These are phyloP conservation scores for Fistulinella staudtii DNA, from an alignment of 1,284 basidiomycete genomes.

Conservation along the genomic window DNA sequence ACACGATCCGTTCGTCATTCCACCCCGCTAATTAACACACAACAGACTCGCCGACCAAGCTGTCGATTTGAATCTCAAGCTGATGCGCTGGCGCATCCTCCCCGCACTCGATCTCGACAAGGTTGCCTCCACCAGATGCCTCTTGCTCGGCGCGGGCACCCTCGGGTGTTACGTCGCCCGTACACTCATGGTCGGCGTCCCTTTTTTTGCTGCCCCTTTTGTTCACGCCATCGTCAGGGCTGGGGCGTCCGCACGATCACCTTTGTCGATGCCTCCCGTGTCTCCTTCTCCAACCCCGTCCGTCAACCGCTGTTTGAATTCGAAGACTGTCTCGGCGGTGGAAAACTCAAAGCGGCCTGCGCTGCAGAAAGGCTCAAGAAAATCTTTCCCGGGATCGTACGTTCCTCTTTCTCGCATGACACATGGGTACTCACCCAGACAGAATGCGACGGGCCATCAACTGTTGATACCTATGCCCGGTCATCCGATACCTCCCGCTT, in stretches of 20 bases:
- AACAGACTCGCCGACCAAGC: conserved; percentile 88
- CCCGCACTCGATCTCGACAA: conserved; percentile 87
- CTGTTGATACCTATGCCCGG: conserved; percentile 97
- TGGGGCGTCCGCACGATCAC: conserved; percentile 96
- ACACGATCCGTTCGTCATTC: neutral
- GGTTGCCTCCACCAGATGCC: conserved; percentile 74
- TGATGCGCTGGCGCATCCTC: conserved; percentile 97
- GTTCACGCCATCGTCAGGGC: conserved; percentile 47
- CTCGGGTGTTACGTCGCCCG: conserved; percentile 95
- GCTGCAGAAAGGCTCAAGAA: conserved; percentile 85
- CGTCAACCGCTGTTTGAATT: conserved; percentile 96
- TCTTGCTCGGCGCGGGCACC: conserved; percentile 93
- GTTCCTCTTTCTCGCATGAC: neutral
- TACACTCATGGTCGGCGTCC: conserved; percentile 69
- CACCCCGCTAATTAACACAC: neutral
- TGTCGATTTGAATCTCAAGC: conserved; percentile 93
- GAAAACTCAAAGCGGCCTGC: conserved; percentile 89
- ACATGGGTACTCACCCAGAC: neutral
- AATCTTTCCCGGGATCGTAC: conserved; percentile 89
- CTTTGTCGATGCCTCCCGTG: conserved; percentile 84
- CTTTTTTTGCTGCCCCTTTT: neutral
- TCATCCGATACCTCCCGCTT: conserved; percentile 73
- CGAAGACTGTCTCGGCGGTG: conserved; percentile 89
- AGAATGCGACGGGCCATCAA: conserved; percentile 76
- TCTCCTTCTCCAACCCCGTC: conserved; percentile 97